Base-by-base conservation (phyloP, 2,329 filamentous ascomycete species). In the Celoporthe dispersa region DNA sequence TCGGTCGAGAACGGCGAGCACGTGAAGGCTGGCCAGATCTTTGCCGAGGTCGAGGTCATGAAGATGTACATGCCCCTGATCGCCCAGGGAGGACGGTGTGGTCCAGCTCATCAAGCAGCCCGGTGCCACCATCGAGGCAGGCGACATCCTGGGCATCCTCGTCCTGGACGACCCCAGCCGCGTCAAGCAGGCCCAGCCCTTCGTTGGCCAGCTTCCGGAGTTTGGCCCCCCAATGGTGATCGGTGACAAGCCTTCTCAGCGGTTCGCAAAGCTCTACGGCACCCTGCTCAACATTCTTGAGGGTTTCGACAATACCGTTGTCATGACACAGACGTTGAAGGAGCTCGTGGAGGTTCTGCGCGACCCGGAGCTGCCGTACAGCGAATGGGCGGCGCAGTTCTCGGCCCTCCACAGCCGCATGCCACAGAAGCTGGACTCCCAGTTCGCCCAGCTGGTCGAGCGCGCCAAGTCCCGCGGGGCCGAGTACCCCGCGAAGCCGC, bases 11-110 rank as follows among this genome's bases (percentile, higher is more conserved):
- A 97, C 77, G 96, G 96, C 72, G 88, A 94, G 75, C 96, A 99
- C 80, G 90, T 99, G 81, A 91, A 90, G 81, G 94, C 97, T 76
- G 95, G 95, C 69, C 93, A 98, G 81, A 86, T 95, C 44, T 99
- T 94, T 78, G 96, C 96, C 68, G 96, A 99, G 81, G 95, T 99
- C 55, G 96, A 99, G 83, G 96, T 99, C 82, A 99, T 99, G 96
- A 99, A 99, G 88, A 99, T 99, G 96, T 98, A 98, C 88, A 99
- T 99, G 96, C 96, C 96, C 77, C 87, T 99, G 68, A 88, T 99
- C 72, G 93, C 96, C 2, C 92, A 94, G 79, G n/a, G 96, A 99
- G 81, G 96, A 97, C 76, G 96, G 96, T 85, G 88, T 97, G 68
- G 95, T 99, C 69, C 96, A 98, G 84, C 89, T 99, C 77, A 97